phyloP scores from a whole-genome alignment of 495 filamentous ascomycete genomes.

The Tricharina praecox region DNA sequence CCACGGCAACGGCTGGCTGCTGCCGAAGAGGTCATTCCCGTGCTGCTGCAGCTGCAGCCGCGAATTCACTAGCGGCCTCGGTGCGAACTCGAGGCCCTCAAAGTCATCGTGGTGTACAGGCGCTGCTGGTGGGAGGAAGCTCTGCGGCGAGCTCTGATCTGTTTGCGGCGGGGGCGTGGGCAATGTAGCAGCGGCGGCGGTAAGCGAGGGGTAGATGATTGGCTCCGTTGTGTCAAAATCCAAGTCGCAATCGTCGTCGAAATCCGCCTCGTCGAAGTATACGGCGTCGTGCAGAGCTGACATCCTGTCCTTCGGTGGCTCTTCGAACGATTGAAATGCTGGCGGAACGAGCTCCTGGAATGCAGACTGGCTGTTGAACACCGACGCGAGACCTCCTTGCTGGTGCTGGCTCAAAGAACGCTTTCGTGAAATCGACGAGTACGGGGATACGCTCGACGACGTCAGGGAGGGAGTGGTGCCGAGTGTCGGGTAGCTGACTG shows the following conservation, averaged over 20 bases:
- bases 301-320: background rate
- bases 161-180: background rate
- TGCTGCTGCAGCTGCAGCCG: too few relatives aligned
- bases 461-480: too few relatives aligned
- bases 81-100: background rate
- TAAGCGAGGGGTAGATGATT: constrained; percentile 19
- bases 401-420: too few relatives aligned
- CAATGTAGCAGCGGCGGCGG: constrained; percentile 5
- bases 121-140: background rate
- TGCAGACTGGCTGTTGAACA: background rate
- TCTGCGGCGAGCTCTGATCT: background rate
- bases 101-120: background rate
- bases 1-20: constrained; percentile 43
- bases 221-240: constrained; percentile 40
- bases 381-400: background rate
- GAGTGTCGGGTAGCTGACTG: too few relatives aligned
- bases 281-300: constrained; percentile 27
- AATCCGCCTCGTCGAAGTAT: constrained; percentile 46
- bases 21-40: constrained; percentile 23
- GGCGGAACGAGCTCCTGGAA: background rate
- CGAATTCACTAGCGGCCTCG: background rate
- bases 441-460: too few relatives aligned
- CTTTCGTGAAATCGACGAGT: too few relatives aligned
- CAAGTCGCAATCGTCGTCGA: constrained; percentile 50
- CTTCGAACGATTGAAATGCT: background rate